phyloP scores from a whole-genome alignment of 1,284 basidiomycete species.

The Laetiporus sulphureus region DNA sequence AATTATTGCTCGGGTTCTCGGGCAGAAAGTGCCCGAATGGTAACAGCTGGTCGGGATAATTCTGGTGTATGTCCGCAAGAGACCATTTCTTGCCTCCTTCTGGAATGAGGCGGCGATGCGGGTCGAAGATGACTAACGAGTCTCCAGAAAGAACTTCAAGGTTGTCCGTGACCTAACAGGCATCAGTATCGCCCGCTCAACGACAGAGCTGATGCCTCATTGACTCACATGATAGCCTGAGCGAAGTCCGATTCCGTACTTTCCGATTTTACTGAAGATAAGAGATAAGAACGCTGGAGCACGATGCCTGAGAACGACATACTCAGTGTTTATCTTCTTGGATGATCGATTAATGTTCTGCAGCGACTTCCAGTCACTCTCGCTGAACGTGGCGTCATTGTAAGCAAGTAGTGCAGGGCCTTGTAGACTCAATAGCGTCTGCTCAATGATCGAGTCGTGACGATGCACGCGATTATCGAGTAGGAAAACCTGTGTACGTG shows the following conservation, averaged over 20 bases:
- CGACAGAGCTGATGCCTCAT: neutral
- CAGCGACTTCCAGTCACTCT: constrained; percentile 38
- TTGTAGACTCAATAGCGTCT: constrained; percentile 27
- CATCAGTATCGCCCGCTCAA: neutral
- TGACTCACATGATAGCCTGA: constrained; percentile 41
- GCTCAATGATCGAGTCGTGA: constrained; percentile 20
- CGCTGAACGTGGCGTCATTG: constrained; percentile 36
- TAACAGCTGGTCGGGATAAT: constrained; percentile 26
- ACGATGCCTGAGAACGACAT: constrained; percentile 11
- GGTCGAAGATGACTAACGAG: constrained; percentile 38
- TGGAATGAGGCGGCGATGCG: constrained; percentile 27
- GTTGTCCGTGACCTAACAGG: constrained; percentile 38
- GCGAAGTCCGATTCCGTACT: constrained; percentile 45
- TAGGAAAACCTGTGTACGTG: constrained; percentile 31
- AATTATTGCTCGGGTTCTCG: too few relatives aligned
- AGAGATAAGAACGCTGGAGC: neutral
- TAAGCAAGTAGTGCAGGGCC: constrained; percentile 41
- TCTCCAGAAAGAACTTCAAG: constrained; percentile 41
- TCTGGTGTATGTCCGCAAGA: constrained; percentile 16
- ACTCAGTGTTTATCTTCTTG: constrained; percentile 38
- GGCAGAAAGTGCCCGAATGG: constrained; percentile 27
- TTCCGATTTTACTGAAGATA: constrained; percentile 40
- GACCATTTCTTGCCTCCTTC: constrained; percentile 28
- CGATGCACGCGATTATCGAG: constrained; percentile 32
- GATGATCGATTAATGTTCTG: constrained; percentile 39